Evolutionary conservation across 139 green algal genomes (phyloP).

Genomic region (Haematococcus sp.): DNA sequence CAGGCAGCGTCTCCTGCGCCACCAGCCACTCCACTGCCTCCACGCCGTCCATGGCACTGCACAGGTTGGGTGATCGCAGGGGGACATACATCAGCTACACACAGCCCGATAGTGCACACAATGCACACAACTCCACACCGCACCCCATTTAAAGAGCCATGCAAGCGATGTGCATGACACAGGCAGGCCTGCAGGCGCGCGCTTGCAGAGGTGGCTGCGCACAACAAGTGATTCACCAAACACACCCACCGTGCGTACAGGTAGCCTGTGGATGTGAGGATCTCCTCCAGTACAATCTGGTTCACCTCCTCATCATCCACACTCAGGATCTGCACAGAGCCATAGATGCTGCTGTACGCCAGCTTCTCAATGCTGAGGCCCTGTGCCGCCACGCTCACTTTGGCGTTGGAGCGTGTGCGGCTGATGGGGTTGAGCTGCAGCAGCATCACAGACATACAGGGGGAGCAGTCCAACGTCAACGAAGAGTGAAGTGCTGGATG

Average conservation of each 20-base stretch:
- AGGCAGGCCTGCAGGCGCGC: too few species aligned
- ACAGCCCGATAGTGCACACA: too few species aligned
- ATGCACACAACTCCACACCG: too few species aligned
- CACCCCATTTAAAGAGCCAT: too few species aligned
- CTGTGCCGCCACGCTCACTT: neutral
- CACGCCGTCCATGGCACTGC: conserved; percentile 33
- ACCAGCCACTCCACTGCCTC: conserved; percentile 37
- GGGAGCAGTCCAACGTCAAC: too few species aligned
- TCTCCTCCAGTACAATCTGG: conserved; percentile 50
- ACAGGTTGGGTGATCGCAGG: too few species aligned
- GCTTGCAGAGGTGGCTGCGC: too few species aligned
- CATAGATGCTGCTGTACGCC: conserved; percentile 33
- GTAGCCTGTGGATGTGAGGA: conserved; percentile 36
- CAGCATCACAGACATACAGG: neutral
- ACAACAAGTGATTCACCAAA: too few species aligned
- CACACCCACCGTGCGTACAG: conserved; percentile 13
- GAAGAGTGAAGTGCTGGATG: too few species aligned
- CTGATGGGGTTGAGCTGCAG: neutral
- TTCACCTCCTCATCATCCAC: conserved; percentile 47
- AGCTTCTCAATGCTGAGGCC: conserved; percentile 37
- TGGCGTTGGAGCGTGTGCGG: too few species aligned
- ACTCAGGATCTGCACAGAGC: conserved; percentile 30
- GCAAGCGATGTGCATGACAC: too few species aligned
- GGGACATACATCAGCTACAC: too few species aligned
- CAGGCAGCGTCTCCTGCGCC: conserved; percentile 32